Evolutionary conservation across 1,284 basidiomycete species (phyloP).

Genomic region (Stereum hirsutum): DNA sequence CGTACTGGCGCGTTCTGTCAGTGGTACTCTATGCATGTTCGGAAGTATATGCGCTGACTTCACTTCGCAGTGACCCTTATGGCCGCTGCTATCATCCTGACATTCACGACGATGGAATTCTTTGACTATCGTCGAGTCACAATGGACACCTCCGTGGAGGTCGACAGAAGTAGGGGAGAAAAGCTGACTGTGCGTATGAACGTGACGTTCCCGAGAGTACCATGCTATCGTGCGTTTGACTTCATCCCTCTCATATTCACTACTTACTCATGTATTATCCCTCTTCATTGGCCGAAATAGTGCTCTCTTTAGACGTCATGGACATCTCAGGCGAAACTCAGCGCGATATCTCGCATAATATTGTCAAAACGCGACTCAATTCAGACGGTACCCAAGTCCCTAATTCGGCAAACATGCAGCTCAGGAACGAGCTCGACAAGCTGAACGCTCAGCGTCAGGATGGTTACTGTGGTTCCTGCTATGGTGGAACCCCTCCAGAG

Average conservation of each 20-base stretch:
- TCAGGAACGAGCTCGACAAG: conserved; percentile 82
- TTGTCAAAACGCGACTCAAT: conserved; percentile 78
- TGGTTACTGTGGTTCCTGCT: conserved; percentile 94
- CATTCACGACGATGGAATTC: conserved; percentile 91
- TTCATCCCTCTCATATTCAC: no score
- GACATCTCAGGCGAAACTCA: conserved; percentile 97
- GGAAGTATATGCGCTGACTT: not conserved
- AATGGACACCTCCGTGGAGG: conserved; percentile 83
- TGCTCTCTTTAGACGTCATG: conserved; percentile 93
- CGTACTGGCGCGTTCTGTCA: conserved; percentile 84
- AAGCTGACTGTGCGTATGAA: conserved; percentile 90
- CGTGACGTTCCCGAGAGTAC: conserved; percentile 93
- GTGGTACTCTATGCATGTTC: conserved; percentile 21
- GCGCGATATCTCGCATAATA: conserved; percentile 83
- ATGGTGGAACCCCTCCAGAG: conserved; percentile 79
- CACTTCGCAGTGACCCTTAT: conserved; percentile 76
- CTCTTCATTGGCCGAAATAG: conserved; percentile 29
- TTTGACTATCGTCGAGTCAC: conserved; percentile 88
- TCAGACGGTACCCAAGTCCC: conserved; percentile 51
- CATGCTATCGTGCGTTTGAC: conserved; percentile 81
- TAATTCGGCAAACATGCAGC: conserved; percentile 47
- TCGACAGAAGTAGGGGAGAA: conserved; percentile 92
- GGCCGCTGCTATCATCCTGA: conserved; percentile 85
- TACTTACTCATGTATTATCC: not conserved
- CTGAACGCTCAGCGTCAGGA: conserved; percentile 53